phyloP scores from a whole-genome alignment of 257 asterid genomes.

The Dorcoceras hygrometricum region DNA sequence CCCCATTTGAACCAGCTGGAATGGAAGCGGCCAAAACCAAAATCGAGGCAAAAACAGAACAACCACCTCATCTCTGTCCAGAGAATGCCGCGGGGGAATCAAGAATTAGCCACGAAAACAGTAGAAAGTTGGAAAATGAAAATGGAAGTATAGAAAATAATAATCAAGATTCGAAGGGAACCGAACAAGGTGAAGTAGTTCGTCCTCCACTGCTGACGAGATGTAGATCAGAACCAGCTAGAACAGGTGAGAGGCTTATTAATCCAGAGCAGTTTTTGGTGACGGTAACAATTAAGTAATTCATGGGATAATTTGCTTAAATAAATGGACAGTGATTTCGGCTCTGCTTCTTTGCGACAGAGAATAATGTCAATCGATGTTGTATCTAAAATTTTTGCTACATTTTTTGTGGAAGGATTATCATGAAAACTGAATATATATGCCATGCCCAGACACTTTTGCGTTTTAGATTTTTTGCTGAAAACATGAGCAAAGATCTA shows the following conservation, averaged over 20 bases:
- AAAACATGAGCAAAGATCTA: no score
- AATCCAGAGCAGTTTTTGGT: slow-evolving; percentile 38
- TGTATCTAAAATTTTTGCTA: neutral
- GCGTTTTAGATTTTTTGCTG: no score
- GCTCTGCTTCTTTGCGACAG: neutral
- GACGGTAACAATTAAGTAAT: neutral
- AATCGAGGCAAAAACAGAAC: slow-evolving; percentile 15
- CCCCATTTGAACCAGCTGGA: slow-evolving; percentile 33
- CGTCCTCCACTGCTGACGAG: slow-evolving; percentile 71
- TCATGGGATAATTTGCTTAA: no score
- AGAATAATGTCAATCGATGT: neutral
- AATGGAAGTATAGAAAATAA: slow-evolving; percentile 12
- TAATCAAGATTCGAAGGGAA: slow-evolving; percentile 29
- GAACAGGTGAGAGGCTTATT: slow-evolving; percentile 64
- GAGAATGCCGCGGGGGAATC: slow-evolving; percentile 29
- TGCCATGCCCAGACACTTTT: no score
- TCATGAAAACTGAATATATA: neutral
- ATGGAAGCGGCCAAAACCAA: slow-evolving; percentile 16
- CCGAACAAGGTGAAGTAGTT: slow-evolving; percentile 22
- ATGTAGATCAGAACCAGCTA: slow-evolving; percentile 88
- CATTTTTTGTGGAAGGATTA: neutral
- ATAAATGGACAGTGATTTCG: neutral
- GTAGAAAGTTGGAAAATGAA: slow-evolving; percentile 23
- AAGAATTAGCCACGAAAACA: slow-evolving; percentile 25
- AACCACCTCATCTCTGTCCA: slow-evolving; percentile 17